Evolutionary conservation across 306 rosid species (phyloP).

Genomic region (Aeschynomene evenia): DNA sequence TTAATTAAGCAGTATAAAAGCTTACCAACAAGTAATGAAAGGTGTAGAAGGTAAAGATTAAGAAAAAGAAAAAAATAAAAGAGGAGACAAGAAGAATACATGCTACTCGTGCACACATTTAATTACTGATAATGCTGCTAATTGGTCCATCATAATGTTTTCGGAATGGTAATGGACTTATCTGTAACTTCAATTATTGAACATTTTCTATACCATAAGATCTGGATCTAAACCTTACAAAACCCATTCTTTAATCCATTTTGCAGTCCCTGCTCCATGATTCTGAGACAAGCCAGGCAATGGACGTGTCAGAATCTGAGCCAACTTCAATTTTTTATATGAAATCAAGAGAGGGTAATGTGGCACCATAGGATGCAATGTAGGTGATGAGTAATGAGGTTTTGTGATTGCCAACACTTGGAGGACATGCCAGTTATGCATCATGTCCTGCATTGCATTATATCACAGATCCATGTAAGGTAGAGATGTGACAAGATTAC

Average conservation of each 20-base stretch:
- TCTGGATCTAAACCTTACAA: slow-evolving; percentile 32
- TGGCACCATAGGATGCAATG: too few relatives aligned
- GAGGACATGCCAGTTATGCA: slow-evolving; percentile 36
- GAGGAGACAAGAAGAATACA: slow-evolving; percentile 30
- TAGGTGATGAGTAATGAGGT: too few relatives aligned
- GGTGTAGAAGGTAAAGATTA: background rate
- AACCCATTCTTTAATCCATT: slow-evolving; percentile 10
- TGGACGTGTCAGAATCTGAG: too few relatives aligned
- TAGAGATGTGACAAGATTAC: slow-evolving; percentile 37
- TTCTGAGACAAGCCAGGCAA: slow-evolving; percentile 33
- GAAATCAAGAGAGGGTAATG: too few relatives aligned
- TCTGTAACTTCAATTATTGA: background rate
- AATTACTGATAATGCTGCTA: background rate
- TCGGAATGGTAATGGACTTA: slow-evolving; percentile 10
- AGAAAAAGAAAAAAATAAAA: too few relatives aligned
- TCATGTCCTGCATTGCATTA: background rate
- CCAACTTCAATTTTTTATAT: too few relatives aligned
- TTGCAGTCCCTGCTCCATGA: slow-evolving; percentile 9
- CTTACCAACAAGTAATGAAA: background rate
- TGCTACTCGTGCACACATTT: slow-evolving; percentile 42
- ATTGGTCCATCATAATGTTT: background rate
- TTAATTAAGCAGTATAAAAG: background rate
- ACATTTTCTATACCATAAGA: slow-evolving; percentile 15
- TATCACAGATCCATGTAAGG: slow-evolving; percentile 38
- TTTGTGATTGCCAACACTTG: slow-evolving; percentile 20